Base-by-base conservation (phyloP, 148 eudicot species). In the Suaeda aralocaspica region DNA sequence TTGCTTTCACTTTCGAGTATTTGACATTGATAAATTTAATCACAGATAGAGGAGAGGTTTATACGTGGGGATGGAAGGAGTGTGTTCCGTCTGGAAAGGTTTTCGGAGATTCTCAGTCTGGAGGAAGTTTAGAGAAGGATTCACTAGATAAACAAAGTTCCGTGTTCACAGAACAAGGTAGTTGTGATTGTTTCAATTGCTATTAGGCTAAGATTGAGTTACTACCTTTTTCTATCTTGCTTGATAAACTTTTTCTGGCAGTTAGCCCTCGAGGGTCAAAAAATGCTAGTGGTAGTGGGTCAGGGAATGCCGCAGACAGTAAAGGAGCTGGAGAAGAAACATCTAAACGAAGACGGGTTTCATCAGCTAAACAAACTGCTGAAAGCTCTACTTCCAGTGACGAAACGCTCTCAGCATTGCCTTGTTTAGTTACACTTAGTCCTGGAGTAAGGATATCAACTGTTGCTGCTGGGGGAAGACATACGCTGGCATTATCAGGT, bases 41-140 rank as follows among this genome's bases (percentile, higher is more conserved):
- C n/a, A 34, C 83, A 92, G 98, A 80, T 59, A 59, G 66, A 46
- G 90, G 87, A 48, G 96, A 89, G 77, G 96, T 91, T 53, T 91
- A 87, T 76, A 87, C 99, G 4, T 94, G 99, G 99, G 99, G 99
- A 69, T 94, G 98, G 99, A 94, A 86, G 82, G 99, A 94, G 71
- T 91, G 99, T 76, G 82, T 94, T 59, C 99, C 99, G 13, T 86
- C 96, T 25, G 99, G 97, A 22, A 94, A 87, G 84, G 82, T 94
- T 18, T 74, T 89, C 42, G 93, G 86, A 56, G 93, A 86, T 52
- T 70, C 90, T 71, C 64, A 92, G 16, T 41, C 75, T 16, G 94
- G 79, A 51, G 77, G 64, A 77, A 77, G 50, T 72, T 70, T 59
- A 61, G 97, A 89, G 71, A 88, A 85, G 77, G 90, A 92, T 57